phyloP scores from a whole-genome alignment of 177 flowering plant genomes.

The Tripterygium wilfordii region DNA sequence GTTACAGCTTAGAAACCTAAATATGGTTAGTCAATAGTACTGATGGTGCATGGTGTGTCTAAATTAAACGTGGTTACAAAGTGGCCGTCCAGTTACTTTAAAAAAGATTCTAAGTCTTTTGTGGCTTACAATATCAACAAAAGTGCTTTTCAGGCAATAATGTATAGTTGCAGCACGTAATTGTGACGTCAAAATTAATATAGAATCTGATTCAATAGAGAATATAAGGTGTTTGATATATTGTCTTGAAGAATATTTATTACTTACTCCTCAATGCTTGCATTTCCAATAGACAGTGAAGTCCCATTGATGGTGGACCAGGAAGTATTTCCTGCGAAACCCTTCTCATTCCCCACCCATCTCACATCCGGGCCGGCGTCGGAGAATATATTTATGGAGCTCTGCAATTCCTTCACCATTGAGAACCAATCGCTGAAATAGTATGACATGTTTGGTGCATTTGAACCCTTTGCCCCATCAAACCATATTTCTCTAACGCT shows the following conservation, averaged over 20 bases:
- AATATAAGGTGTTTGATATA: background rate
- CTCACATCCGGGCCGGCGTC: slow-evolving; percentile 89
- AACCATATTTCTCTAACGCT: slow-evolving; percentile 86
- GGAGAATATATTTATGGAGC: slow-evolving; percentile 80
- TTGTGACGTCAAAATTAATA: too few species aligned
- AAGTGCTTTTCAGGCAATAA: too few species aligned
- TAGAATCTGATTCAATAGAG: too few species aligned
- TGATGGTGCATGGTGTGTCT: too few species aligned
- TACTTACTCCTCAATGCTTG: slow-evolving; percentile 44
- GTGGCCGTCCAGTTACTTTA: too few species aligned
- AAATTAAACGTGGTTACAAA: too few species aligned
- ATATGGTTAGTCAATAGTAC: too few species aligned
- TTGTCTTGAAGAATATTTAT: background rate
- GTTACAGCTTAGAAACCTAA: too few species aligned
- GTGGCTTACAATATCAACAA: too few species aligned
- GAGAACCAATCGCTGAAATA: slow-evolving; percentile 80
- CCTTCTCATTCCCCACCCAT: slow-evolving; percentile 87
- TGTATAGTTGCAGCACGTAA: too few species aligned
- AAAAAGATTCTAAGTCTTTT: too few species aligned
- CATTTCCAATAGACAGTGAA: slow-evolving; percentile 59
- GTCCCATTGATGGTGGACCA: slow-evolving; percentile 85
- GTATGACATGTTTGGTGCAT: slow-evolving; percentile 78
- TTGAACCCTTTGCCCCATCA: slow-evolving; percentile 85
- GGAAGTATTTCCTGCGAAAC: slow-evolving; percentile 66
- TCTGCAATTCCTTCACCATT: slow-evolving; percentile 82